Evolutionary conservation across 163 green algal genomes (phyloP).

Genomic region (Smithsoniella earleae): DNA sequence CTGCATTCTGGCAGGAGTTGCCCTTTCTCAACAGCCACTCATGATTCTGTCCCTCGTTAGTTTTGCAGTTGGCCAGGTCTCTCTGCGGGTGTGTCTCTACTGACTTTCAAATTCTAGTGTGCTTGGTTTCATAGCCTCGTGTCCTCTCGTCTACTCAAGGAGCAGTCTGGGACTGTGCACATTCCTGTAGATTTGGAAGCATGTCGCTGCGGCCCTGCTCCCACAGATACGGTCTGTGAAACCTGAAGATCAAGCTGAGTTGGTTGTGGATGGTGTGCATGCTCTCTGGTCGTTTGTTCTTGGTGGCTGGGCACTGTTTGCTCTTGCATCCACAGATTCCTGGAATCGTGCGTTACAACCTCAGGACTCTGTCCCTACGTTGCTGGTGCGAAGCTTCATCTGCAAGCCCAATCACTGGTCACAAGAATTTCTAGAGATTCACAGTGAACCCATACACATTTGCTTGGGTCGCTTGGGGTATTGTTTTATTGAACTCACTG

Average conservation of each 20-base stretch:
- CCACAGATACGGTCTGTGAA: background rate
- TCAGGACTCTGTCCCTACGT: background rate
- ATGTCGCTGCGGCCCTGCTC: background rate
- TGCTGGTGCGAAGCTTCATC: slow-evolving; percentile 12
- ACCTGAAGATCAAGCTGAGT: background rate
- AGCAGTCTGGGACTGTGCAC: no score
- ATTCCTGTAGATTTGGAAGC: slow-evolving; percentile 10
- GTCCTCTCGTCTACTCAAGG: no score
- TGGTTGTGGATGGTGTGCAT: background rate
- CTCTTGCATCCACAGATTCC: background rate
- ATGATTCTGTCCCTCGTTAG: slow-evolving; percentile 19
- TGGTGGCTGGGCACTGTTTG: background rate
- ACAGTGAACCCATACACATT: no score
- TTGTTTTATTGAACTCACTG: no score
- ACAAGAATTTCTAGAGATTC: no score
- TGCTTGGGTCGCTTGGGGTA: no score
- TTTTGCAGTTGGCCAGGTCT: slow-evolving; percentile 4
- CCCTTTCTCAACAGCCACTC: background rate
- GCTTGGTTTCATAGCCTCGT: no score
- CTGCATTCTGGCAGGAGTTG: slow-evolving; percentile 16
- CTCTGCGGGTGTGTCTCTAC: background rate
- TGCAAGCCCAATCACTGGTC: no score
- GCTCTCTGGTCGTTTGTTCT: slow-evolving; percentile 14
- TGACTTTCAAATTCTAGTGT: no score
- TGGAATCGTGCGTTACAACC: slow-evolving; percentile 6